Evolutionary conservation across 2,329 filamentous ascomycete species (phyloP), one percentile per base, ranked within the genome.

Genomic region (Paecilomyces niveus): DNA sequence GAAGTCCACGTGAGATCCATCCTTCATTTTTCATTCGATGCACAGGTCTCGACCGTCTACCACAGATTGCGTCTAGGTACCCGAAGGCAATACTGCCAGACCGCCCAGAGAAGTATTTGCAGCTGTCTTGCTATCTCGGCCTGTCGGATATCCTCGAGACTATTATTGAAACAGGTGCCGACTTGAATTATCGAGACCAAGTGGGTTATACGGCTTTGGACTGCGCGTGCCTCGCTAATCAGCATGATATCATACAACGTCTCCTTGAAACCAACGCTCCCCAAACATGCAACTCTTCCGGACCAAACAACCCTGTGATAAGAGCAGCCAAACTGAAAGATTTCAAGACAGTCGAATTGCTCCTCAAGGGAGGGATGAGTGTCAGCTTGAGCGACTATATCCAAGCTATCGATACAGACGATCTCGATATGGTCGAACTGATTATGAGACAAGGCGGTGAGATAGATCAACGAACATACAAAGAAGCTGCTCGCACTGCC

Each of bases 11-110:
- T 11, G 26, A n/a, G 13, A 13, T 61, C 15, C 52, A 59, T 24
- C 57, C 55, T 29, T 50, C 39, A 2, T 35, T 61, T 26, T 61
- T 61, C 51, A 49, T 61, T 53, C 54, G 45, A 54, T 52, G 32
- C 18, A 61, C 59, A 1, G 24, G 49, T 26, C 33, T 61, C 11
- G 51, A 59, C 35, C 11, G 53, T 15, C 26, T 59, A 5, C 55
- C 59, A n/a, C 50, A 26, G 2, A 54, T 61, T 21, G 54, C 54
- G 52, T 54, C 57, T 32, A 50, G 59, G 3, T 45, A 45, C 3
- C 39, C 39, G 3, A 45, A 45, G 8, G 39, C 21, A 1, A 21
- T 45, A 45, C n/a, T 45, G 2, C 18, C 39, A 8, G 39, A 45
- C 9, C 39, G 39, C 2, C 39, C 39, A 8, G 39, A 45, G n/a